phyloP scores from a whole-genome alignment of 345 rosid species.

The Eucalyptus tenuipes region DNA sequence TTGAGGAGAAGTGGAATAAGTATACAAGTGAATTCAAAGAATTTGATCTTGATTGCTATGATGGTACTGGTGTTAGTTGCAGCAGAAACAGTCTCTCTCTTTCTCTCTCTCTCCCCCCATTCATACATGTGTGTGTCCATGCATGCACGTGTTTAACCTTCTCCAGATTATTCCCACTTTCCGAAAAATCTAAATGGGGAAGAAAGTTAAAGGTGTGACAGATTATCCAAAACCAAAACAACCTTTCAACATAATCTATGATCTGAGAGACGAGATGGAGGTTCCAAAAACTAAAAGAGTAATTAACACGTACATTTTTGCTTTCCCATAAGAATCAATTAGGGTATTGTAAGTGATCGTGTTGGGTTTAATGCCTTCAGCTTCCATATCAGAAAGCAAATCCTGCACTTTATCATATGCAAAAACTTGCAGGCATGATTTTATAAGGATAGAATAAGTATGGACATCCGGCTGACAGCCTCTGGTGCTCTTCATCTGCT shows the following conservation, averaged over 20 bases:
- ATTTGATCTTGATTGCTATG: not conserved
- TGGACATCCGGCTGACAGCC: constrained; percentile 79
- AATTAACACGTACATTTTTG: constrained; percentile 41
- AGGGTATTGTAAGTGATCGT: constrained; percentile 76
- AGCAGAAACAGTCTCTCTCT: not conserved
- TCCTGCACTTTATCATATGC: constrained; percentile 45
- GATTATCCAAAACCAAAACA: not conserved
- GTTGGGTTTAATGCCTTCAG: constrained; percentile 58
- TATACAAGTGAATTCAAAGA: not conserved
- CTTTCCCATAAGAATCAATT: constrained; percentile 80
- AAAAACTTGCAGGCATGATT: constrained; percentile 74
- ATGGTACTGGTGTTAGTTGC: not conserved
- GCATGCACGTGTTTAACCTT: not conserved
- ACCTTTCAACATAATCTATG: not conserved
- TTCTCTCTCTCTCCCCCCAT: not conserved
- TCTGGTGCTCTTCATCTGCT: constrained; percentile 61
- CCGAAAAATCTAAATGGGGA: not conserved
- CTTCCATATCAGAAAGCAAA: constrained; percentile 69
- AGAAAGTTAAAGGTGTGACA: not conserved
- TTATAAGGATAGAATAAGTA: constrained; percentile 83
- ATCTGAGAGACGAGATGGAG: constrained; percentile 1
- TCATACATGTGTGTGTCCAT: not conserved
- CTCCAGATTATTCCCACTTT: not conserved
- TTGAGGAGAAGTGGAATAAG: not conserved
- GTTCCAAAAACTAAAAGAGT: not conserved